Conservation (phyloP, 1,284 basidiomycete species). For the Ganoderma boninense region DNA sequence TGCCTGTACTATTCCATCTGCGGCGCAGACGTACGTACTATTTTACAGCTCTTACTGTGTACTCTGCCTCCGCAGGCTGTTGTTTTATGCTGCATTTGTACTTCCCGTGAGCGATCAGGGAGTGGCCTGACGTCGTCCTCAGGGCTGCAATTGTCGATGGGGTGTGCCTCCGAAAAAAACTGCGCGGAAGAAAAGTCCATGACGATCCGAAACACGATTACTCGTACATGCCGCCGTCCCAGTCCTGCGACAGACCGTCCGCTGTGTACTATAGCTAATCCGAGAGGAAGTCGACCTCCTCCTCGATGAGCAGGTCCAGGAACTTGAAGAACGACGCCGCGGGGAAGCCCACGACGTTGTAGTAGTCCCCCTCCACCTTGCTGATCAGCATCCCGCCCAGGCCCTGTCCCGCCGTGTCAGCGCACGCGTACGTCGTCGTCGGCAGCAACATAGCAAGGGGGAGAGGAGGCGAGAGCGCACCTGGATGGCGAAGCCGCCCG, state of each 20-base stretch:
- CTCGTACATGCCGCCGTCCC: background rate
- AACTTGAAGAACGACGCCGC: constrained; percentile 80
- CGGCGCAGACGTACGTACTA: too few relatives aligned
- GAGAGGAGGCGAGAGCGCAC: constrained; percentile 55
- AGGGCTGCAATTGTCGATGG: too few relatives aligned
- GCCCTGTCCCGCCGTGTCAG: constrained; percentile 58
- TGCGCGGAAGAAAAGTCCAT: too few relatives aligned
- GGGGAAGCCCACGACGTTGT: constrained; percentile 94
- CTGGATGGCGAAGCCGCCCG: constrained; percentile 96
- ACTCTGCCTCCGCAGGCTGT: too few relatives aligned
- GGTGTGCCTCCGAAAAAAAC: too few relatives aligned
- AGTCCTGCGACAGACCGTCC: background rate
- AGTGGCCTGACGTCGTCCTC: too few relatives aligned
- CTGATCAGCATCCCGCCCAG: constrained; percentile 83
- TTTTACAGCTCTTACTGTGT: too few relatives aligned
- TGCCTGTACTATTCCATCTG: too few relatives aligned
- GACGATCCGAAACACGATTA: background rate
- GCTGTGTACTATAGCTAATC: constrained; percentile 37
- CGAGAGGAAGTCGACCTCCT: constrained; percentile 76
- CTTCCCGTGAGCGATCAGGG: too few relatives aligned
- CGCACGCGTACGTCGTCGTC: too few relatives aligned
- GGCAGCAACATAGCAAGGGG: too few relatives aligned
- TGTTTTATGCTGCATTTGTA: too few relatives aligned
- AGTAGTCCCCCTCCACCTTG: constrained; percentile 91
- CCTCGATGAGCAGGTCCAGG: constrained; percentile 70